phyloP scores from a whole-genome alignment of 1,284 basidiomycete species.

The Polyporus tsugae region DNA sequence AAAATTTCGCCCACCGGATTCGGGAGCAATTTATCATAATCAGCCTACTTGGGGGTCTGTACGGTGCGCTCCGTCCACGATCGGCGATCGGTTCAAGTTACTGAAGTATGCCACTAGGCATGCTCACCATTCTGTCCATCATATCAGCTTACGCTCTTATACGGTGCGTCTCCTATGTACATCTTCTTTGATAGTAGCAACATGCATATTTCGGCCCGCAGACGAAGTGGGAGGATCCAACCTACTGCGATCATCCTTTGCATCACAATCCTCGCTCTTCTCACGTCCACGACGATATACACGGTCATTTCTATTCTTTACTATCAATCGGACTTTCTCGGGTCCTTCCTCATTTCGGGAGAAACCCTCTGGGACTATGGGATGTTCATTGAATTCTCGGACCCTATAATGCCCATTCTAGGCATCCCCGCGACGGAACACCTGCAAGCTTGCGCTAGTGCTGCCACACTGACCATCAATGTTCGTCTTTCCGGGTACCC shows the following conservation, averaged over 20 bases:
- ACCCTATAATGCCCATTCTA: no score
- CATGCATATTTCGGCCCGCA: neutral
- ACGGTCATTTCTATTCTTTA: neutral
- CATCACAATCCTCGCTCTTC: neutral
- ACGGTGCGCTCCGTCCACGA: neutral
- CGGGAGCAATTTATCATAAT: neutral
- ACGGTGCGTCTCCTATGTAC: neutral
- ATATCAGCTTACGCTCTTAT: neutral
- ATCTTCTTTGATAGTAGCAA: neutral
- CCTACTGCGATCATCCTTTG: neutral
- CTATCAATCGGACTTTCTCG: slow-evolving; percentile 1
- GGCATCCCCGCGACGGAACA: neutral
- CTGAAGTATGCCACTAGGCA: neutral
- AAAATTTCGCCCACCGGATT: neutral
- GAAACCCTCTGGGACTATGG: neutral
- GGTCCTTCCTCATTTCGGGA: neutral
- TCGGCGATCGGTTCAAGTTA: neutral
- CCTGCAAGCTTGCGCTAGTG: neutral
- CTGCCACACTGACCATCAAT: neutral
- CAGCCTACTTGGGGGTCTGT: neutral
- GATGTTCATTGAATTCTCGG: no score
- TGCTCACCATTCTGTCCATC: neutral
- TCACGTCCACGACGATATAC: neutral
- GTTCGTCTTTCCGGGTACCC: neutral
- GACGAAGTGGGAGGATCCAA: neutral